Percentiles rank a stretch among this genome's conserved stretches.
Evolutionary conservation across 495 filamentous ascomycete species (phyloP).

Genomic region (Hypoxylon crocopeplum): DNA sequence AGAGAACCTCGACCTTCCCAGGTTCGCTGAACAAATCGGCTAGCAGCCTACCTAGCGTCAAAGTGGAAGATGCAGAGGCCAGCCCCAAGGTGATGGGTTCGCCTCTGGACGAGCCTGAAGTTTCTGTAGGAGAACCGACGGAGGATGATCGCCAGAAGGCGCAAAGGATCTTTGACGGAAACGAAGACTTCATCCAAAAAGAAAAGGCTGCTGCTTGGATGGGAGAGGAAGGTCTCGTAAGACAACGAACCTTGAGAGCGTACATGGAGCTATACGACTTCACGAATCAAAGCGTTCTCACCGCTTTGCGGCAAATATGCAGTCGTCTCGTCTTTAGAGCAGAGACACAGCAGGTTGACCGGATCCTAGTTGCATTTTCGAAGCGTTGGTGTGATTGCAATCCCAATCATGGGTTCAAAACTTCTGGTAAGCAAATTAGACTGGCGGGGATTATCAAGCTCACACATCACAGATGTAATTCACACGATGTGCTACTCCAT

Average conservation of each 20-base stretch:
- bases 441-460: neutral
- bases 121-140: conserved; percentile 57
- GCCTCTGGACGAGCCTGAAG: conserved; percentile 58
- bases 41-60: conserved; percentile 56
- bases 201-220: conserved; percentile 87
- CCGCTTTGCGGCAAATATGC: conserved; percentile 81
- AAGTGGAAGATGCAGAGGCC: conserved; percentile 47
- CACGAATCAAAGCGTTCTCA: conserved; percentile 79
- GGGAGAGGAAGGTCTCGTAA: conserved; percentile 74
- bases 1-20: conserved; percentile 31
- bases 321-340: conserved; percentile 82
- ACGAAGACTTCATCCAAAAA: conserved; percentile 78
- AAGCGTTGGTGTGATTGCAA: conserved; percentile 94
- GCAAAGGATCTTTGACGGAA: conserved; percentile 82
- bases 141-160: conserved; percentile 77
- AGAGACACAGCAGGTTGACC: conserved; percentile 96
- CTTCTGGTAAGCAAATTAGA: conserved; percentile 64
- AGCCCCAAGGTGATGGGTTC: conserved; percentile 39
- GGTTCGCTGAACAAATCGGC: conserved; percentile 49
- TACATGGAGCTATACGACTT: conserved; percentile 95
- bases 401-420: conserved; percentile 91
- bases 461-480: conserved; percentile 73
- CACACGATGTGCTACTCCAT: conserved; percentile 98
- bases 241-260: conserved; percentile 72
- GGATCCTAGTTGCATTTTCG: conserved; percentile 88